Base-by-base conservation (phyloP, 2,329 filamentous ascomycete genomes). In the Dichotomopilus funicola region DNA sequence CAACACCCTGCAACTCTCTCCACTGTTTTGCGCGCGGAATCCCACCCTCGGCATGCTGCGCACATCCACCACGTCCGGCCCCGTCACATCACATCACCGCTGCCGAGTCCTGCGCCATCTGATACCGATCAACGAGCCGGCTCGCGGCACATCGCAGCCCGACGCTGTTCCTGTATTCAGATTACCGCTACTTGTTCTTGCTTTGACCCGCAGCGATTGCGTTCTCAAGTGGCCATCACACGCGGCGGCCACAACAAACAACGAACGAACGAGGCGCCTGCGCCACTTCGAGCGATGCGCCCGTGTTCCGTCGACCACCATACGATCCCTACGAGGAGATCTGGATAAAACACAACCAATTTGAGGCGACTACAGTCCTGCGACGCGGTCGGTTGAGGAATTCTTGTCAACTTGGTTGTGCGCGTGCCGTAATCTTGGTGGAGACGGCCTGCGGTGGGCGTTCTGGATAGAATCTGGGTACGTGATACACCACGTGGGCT, bases 41-140 rank as follows among this genome's bases (percentile, higher is more conserved):
- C 61, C 61, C 62, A 64, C 62, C 57, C 62, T 63, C 60, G 60
- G 62, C 60, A 54, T 56, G 55, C 59, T 59, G 53, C 55, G 49
- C 55, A 53, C 60, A 38, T 44, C 45, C 43, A 45, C 42, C 43
- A 56, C 50, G 27, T 45, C 51, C 44, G 44, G 42, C 53, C 50
- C 50, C 38, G 41, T 45, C 53, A 56, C 49, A 60, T 58, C 59
- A 58, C 48, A 60, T 58, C 59, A 58, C 48, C 57, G 51, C 50
- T 54, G 38, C 33, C 49, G 12, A 54, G 36, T 27, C 35, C 50
- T 56, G 51, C 46, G 49, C 34, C 41, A 44, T 44, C 53, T 19
- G 44, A 53, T 44, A 19, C 35, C 54, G 47, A 46, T 43, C 47
- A 51, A 54, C 50, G 35, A 55, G 48, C 53, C 58, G 55, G 49